phyloP scores from a whole-genome alignment of 768 basidiomycete species.

The Gyrodon lividus region DNA sequence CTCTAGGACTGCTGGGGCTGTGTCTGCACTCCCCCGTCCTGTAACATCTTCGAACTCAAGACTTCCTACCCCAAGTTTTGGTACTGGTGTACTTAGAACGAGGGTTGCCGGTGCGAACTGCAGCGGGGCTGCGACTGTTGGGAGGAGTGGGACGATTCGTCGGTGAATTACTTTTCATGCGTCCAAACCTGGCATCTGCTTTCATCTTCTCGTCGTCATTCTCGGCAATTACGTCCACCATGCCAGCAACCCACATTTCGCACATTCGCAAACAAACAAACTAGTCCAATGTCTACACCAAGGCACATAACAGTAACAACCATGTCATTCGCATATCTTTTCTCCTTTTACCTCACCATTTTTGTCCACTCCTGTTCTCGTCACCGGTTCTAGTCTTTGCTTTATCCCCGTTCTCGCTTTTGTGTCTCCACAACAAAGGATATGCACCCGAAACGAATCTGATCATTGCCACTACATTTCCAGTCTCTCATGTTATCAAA shows the following conservation, averaged over 20 bases:
- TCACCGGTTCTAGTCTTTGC: not conserved
- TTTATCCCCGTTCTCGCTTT: too few relatives aligned
- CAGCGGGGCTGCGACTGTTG: not conserved
- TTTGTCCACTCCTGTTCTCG: not conserved
- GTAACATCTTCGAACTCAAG: slow-evolving; percentile 4
- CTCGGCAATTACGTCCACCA: too few relatives aligned
- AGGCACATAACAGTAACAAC: not conserved
- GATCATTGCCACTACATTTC: not conserved
- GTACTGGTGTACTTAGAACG: slow-evolving; percentile 3
- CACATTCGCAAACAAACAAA: not conserved
- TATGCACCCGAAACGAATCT: not conserved
- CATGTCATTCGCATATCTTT: not conserved
- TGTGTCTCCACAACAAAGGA: not conserved
- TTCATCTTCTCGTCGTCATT: not conserved
- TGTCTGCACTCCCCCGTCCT: slow-evolving; percentile 9
- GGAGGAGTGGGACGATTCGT: slow-evolving; percentile 6
- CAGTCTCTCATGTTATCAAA: not conserved
- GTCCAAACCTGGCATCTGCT: not conserved
- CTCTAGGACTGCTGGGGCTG: not conserved
- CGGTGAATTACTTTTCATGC: not conserved
- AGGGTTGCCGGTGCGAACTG: not conserved
- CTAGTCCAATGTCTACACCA: not conserved
- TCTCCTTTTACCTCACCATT: not conserved
- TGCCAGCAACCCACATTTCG: too few relatives aligned
- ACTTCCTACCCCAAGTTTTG: slow-evolving; percentile 8